Conservation (phyloP, 202 grass and related monocot genomes). For the Carex sylvatica region DNA sequence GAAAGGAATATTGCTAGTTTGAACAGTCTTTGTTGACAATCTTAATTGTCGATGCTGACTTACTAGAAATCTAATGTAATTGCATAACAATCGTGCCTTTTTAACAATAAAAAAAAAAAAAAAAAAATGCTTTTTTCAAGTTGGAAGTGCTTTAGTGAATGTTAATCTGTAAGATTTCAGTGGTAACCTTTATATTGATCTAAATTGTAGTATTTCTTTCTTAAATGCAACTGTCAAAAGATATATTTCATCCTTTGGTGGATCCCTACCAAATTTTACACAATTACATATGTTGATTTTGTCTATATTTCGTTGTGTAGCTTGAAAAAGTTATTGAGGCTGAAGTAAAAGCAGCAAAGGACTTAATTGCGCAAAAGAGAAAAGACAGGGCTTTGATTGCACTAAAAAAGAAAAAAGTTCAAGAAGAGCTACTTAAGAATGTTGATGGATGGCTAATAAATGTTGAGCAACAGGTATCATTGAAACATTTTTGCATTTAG, state of each 20-base stretch:
- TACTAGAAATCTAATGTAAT: neutral
- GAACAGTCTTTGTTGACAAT: neutral
- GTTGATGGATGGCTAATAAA: conserved; percentile 94
- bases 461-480: conserved; percentile 83
- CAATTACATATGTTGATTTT: conserved; percentile 2
- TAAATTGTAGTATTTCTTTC: neutral
- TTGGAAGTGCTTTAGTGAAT: neutral
- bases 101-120: too few relatives aligned
- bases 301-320: conserved; percentile 35
- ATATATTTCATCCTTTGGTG: neutral
- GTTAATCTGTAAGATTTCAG: neutral
- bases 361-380: conserved; percentile 80
- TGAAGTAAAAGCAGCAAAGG: conserved; percentile 84
- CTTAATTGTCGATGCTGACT: neutral
- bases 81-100: neutral
- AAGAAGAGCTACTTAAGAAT: conserved; percentile 85
- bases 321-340: conserved; percentile 92
- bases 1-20: neutral
- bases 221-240: neutral
- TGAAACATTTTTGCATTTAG: conserved; percentile 6
- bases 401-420: conserved; percentile 93
- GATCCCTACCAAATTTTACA: neutral
- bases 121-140: neutral
- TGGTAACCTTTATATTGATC: neutral
- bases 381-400: conserved; percentile 94